These are phyloP conservation scores for Ophiosphaerella herpotricha DNA, from an alignment of 2,329 filamentous ascomycete species.

Conservation along the genomic window DNA sequence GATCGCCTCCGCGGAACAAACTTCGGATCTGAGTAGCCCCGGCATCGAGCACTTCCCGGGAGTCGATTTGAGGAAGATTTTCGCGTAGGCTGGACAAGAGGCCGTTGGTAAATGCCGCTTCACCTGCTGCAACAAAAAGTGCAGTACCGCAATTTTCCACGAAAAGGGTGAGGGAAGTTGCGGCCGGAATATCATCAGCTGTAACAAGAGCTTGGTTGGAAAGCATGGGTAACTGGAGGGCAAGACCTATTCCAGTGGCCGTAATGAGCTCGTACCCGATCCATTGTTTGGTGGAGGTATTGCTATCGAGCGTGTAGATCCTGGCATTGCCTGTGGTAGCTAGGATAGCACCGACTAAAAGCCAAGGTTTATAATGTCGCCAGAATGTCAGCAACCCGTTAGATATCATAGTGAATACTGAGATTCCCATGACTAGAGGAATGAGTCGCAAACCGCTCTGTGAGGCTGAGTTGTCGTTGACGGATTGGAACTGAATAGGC, in stretches of 20 bases:
- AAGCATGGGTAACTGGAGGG: constrained; percentile 49
- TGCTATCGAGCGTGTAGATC: constrained; percentile 44
- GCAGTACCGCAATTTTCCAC: constrained; percentile 50
- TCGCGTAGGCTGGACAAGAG: constrained; percentile 40
- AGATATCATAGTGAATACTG: constrained; percentile 32
- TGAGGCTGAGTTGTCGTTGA: constrained; percentile 28
- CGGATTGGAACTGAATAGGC: constrained; percentile 36
- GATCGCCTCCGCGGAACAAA: constrained; percentile 33
- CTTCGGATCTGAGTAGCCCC: constrained; percentile 52
- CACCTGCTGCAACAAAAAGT: constrained; percentile 49
- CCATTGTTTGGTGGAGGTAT: constrained; percentile 48
- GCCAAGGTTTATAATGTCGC: constrained; percentile 51
- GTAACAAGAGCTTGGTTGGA: constrained; percentile 46
- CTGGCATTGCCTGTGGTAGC: constrained; percentile 20
- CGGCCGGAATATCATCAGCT: constrained; percentile 45
- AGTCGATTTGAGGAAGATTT: constrained; percentile 43
- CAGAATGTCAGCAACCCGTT: constrained; percentile 32
- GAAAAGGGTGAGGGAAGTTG: constrained; percentile 50
- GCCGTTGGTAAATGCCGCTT: constrained; percentile 50
- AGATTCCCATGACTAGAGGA: constrained; percentile 33
- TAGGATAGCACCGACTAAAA: constrained; percentile 38
- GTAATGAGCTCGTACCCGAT: constrained; percentile 55
- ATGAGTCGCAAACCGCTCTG: constrained; percentile 34
- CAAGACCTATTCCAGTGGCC: constrained; percentile 51
- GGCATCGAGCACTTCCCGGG: constrained; percentile 44